phyloP scores from a whole-genome alignment of 768 basidiomycete genomes.

The Lactarius tabidus region DNA sequence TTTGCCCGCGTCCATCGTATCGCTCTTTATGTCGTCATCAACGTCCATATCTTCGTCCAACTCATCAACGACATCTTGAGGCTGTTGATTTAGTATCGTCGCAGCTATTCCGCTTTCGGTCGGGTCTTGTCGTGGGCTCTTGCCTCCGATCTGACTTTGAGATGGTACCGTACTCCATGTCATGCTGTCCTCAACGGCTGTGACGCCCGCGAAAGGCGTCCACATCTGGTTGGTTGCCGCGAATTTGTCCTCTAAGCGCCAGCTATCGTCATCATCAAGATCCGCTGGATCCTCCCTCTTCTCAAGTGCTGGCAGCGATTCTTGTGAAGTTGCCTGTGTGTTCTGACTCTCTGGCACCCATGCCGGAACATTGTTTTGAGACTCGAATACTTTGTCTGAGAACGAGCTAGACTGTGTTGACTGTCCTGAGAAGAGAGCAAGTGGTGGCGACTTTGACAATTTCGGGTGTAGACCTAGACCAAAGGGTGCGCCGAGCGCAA shows the following conservation, averaged over 20 bases:
- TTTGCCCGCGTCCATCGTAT: slow-evolving; percentile 39
- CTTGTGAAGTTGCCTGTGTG: slow-evolving; percentile 42
- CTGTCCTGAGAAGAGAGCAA: slow-evolving; percentile 42
- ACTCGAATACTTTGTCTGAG: slow-evolving; percentile 51
- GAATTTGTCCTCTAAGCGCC: slow-evolving; percentile 68
- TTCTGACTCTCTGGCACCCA: slow-evolving; percentile 65
- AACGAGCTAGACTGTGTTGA: slow-evolving; percentile 50
- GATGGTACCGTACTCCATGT: slow-evolving; percentile 73
- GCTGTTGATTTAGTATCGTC: neutral
- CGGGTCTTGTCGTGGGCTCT: slow-evolving; percentile 15
- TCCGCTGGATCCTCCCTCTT: slow-evolving; percentile 36
- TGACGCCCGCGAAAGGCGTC: slow-evolving; percentile 47
- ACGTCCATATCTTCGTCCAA: slow-evolving; percentile 35
- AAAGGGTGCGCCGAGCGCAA: slow-evolving; percentile 44
- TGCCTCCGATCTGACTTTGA: slow-evolving; percentile 43
- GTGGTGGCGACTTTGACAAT: slow-evolving; percentile 27
- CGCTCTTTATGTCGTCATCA: slow-evolving; percentile 40
- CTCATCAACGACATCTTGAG: slow-evolving; percentile 22
- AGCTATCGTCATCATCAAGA: slow-evolving; percentile 63
- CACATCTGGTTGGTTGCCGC: slow-evolving; percentile 50
- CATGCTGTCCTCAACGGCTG: slow-evolving; percentile 58
- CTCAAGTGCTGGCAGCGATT: slow-evolving; percentile 22
- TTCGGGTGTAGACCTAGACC: slow-evolving; percentile 39
- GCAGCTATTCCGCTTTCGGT: slow-evolving; percentile 17
- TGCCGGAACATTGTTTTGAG: slow-evolving; percentile 39